Evolutionary conservation across 108 stramenopile species (phyloP), one percentile per base, ranked within the genome.

Genomic region (Aureococcus anophagefferens): DNA sequence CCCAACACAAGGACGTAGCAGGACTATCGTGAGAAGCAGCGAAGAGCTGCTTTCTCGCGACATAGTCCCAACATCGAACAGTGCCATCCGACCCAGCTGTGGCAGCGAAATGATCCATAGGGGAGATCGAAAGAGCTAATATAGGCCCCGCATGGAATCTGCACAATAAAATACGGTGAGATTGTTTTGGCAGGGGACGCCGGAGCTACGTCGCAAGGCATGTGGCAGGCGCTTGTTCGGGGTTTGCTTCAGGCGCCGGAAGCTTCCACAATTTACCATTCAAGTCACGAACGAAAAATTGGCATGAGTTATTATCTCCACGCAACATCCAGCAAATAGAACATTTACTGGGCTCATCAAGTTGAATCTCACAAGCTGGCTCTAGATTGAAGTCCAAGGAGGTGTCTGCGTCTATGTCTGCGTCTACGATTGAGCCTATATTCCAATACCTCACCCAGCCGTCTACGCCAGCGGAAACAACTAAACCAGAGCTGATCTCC

Each of bases 41-140:
- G 40, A 11, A 44, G 9, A 44, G 13, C 40, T 44, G 40, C 40
- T 11, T 35, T 35, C 75, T 67, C 14, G 64, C 66, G 30, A 77
- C 71, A 35, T 76, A 77, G 73, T 87, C 83, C 81, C 81, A 82
- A 18, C 65, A 62, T 16, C 68, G 46, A 25, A 87, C 80, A 4
- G 66, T 68, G 62, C 84, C 80, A 72, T 88, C 87, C 0, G 29
- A 44, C 17, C 82, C 85, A 25, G 62, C 81, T 0, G 87, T 84
- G 32, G 72, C 85, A 25, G 69, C 78, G 14, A 80, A 64, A 29
- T 81, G 73, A 35, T 74, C 82, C 11, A 71, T 30, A 25, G 83
- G 76, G 37, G 74, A 81, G 25, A 40, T 36, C 62, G 72, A 80
- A 45, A 85, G 31, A 0, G 75, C 82, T 32, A 63, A 44, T 25